Evolutionary conservation across 495 filamentous ascomycete species (phyloP).

Genomic region (Podospora sp.): DNA sequence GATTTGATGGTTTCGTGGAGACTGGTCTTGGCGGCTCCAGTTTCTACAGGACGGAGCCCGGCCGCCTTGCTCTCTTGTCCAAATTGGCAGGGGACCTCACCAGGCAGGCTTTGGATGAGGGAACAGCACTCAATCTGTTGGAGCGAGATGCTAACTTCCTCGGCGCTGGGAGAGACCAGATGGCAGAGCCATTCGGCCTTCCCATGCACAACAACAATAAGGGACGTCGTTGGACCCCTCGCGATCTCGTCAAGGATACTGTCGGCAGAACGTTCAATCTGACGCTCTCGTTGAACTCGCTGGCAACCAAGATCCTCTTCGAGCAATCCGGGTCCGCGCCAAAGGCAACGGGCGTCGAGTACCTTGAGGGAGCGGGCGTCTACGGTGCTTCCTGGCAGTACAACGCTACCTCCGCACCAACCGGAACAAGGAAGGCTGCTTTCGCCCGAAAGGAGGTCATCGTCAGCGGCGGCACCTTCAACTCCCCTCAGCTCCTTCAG

Average conservation of each 20-base stretch:
- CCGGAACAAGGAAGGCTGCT: conserved; percentile 25
- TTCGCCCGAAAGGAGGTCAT: conserved; percentile 48
- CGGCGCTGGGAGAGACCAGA: conserved; percentile 14
- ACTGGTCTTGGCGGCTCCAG: conserved; percentile 36
- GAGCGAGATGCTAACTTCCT: conserved; percentile 27
- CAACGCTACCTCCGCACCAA: conserved; percentile 25
- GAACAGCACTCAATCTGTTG: conserved; percentile 3
- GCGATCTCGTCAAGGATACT: conserved; percentile 40
- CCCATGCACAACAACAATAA: conserved; percentile 11
- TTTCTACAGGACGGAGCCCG: conserved; percentile 39
- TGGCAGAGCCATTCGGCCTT: conserved; percentile 17
- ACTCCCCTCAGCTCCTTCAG: conserved; percentile 58
- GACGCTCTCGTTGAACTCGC: conserved; percentile 29
- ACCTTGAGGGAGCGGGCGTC: conserved; percentile 36
- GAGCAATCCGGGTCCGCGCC: conserved; percentile 9
- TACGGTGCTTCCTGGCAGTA: conserved; percentile 41
- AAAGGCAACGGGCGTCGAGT: conserved; percentile 39
- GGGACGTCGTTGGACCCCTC: conserved; percentile 34
- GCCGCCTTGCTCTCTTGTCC: conserved; percentile 35
- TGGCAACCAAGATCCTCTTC: conserved; percentile 40
- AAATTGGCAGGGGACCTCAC: conserved; percentile 39
- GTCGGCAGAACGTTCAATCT: conserved; percentile 28
- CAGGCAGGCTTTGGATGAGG: conserved; percentile 19
- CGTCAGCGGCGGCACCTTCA: conserved; percentile 55
- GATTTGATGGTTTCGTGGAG: conserved; percentile 37